Conservation (phyloP, 306 rosid genomes). For the Morella rubra region DNA sequence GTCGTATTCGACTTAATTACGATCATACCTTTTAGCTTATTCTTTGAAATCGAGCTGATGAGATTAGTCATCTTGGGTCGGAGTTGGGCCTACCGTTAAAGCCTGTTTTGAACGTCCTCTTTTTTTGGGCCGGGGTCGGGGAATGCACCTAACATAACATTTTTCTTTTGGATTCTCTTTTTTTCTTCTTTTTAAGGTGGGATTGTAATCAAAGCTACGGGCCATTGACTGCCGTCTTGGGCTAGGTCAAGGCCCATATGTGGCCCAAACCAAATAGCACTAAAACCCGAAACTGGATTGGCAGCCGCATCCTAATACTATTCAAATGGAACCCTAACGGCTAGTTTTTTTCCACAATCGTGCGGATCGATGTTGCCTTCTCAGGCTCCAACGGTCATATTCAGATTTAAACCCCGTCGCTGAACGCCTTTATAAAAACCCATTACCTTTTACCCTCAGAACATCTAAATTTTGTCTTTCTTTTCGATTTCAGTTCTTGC, state of each 20-base stretch:
- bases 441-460: background rate
- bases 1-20: too few relatives aligned
- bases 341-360: conserved; percentile 45
- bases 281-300: background rate
- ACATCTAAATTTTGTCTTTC: background rate
- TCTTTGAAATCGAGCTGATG: too few relatives aligned
- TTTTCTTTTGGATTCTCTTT: too few relatives aligned
- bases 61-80: too few relatives aligned
- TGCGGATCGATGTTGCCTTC: background rate
- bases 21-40: too few relatives aligned
- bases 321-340: conserved; percentile 52
- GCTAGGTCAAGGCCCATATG: background rate
- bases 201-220: background rate
- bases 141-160: too few relatives aligned
- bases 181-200: too few relatives aligned
- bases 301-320: background rate
- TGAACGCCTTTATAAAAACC: conserved; percentile 36
- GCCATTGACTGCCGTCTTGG: too few relatives aligned
- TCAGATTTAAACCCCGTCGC: conserved; percentile 26
- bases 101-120: too few relatives aligned
- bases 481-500: background rate
- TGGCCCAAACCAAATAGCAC: background rate
- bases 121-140: too few relatives aligned
- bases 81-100: too few relatives aligned
- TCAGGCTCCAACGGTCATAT: conserved; percentile 87